These are phyloP conservation scores for Trichocladium uniseriatum DNA, from an alignment of 495 filamentous ascomycete genomes.

Conservation along the genomic window DNA sequence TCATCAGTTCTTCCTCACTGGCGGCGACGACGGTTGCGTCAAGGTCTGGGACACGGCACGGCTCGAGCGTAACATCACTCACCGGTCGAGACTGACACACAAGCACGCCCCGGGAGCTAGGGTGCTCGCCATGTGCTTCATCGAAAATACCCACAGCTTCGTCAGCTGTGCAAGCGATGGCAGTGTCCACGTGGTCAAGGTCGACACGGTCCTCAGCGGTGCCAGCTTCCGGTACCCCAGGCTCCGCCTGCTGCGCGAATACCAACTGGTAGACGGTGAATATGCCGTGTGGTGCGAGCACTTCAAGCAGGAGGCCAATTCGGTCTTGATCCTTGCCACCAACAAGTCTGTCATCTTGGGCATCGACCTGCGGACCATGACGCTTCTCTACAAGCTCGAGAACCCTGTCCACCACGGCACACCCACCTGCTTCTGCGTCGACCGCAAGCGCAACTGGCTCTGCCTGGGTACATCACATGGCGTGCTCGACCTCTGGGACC, in stretches of 20 bases:
- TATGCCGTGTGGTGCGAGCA: slow-evolving; percentile 89
- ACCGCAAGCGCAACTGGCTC: slow-evolving; percentile 79
- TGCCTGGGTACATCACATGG: slow-evolving; percentile 88
- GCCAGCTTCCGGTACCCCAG: slow-evolving; percentile 65
- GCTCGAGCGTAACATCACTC: slow-evolving; percentile 79
- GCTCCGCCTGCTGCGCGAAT: slow-evolving; percentile 64
- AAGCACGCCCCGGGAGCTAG: slow-evolving; percentile 58
- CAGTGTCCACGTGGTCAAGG: slow-evolving; percentile 77
- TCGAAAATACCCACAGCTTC: slow-evolving; percentile 91
- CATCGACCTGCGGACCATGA: slow-evolving; percentile 83
- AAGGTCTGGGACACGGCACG: slow-evolving; percentile 90
- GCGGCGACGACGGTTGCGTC: slow-evolving; percentile 82
- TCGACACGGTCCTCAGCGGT: slow-evolving; percentile 58
- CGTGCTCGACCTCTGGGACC: slow-evolving; percentile 89
- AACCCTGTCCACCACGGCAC: slow-evolving; percentile 93
- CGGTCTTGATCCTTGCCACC: slow-evolving; percentile 76
- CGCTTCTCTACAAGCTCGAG: slow-evolving; percentile 64
- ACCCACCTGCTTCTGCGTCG: slow-evolving; percentile 84
- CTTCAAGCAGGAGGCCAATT: slow-evolving; percentile 70
- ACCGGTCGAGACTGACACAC: slow-evolving; percentile 81
- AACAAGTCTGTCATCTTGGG: slow-evolving; percentile 75
- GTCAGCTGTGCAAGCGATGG: slow-evolving; percentile 85
- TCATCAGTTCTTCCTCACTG: slow-evolving; percentile 91
- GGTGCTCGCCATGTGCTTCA: slow-evolving; percentile 74
- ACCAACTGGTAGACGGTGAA: slow-evolving; percentile 65